Evolutionary conservation across 805 yeast genomes (phyloP).

Genomic region (Brettanomyces bruxellensis): DNA sequence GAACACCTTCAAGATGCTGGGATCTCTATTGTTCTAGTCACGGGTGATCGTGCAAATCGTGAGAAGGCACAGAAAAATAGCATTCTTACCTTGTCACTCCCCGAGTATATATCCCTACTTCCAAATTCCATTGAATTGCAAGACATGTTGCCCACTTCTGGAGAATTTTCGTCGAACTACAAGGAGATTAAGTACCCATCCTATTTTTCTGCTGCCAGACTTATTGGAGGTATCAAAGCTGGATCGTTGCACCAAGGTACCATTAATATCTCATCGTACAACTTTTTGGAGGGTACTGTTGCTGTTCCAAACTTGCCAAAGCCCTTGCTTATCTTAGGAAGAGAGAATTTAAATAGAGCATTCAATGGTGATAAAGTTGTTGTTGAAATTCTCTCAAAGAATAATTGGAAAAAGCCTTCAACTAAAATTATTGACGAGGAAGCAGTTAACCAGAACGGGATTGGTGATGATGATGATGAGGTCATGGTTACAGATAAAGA

Average conservation of each 20-base stretch:
- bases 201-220: constrained; percentile 69
- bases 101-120: constrained; percentile 62
- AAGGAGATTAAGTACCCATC: constrained; percentile 61
- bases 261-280: constrained; percentile 73
- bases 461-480: constrained; percentile 46
- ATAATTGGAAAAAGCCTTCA: constrained; percentile 84
- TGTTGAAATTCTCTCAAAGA: constrained; percentile 78
- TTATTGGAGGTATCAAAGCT: constrained; percentile 83
- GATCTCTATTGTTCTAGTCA: constrained; percentile 47
- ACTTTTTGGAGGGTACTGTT: constrained; percentile 81
- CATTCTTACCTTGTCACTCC: constrained; percentile 44
- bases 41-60: constrained; percentile 71
- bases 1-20: constrained; percentile 43
- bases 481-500: constrained; percentile 56
- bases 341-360: constrained; percentile 79
- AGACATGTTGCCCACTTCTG: constrained; percentile 64
- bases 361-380: constrained; percentile 90
- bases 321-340: constrained; percentile 76
- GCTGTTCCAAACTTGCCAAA: constrained; percentile 62
- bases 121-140: constrained; percentile 67
- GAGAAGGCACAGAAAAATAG: constrained; percentile 47
- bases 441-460: constrained; percentile 47
- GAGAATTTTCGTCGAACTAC: constrained; percentile 27
- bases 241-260: constrained; percentile 85
- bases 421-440: constrained; percentile 72